phyloP scores from a whole-genome alignment of 768 basidiomycete genomes.

The Xanthoconium purpureum region DNA sequence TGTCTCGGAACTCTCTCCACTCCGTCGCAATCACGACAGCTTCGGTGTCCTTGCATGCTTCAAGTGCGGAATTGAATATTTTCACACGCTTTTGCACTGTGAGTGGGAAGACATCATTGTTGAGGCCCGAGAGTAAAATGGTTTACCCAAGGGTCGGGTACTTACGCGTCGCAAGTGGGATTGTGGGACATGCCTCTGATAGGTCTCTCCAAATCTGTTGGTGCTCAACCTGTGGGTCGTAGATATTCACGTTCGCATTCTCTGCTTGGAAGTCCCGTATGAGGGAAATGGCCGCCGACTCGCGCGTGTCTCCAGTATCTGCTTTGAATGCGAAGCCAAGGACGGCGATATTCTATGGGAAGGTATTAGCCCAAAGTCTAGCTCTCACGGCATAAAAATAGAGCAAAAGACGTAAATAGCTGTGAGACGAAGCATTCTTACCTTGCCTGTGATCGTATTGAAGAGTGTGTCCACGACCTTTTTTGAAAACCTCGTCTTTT shows the following conservation, averaged over 20 bases:
- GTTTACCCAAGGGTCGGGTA: neutral
- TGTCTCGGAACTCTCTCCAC: conserved; percentile 94
- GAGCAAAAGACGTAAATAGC: neutral
- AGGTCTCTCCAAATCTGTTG: conserved; percentile 87
- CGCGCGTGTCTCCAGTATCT: conserved; percentile 98
- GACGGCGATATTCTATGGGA: conserved; percentile 78
- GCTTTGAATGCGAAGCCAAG: conserved; percentile 99
- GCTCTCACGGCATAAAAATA: conserved; percentile 7
- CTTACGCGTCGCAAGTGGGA: conserved; percentile 66
- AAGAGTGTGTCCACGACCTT: conserved; percentile 96
- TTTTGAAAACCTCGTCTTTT: conserved; percentile 94
- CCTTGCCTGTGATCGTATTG: conserved; percentile 97
- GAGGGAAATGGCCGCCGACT: conserved; percentile 92
- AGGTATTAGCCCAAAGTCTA: conserved; percentile 3
- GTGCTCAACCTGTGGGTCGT: conserved; percentile 86
- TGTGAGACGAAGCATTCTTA: conserved; percentile 27
- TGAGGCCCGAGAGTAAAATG: neutral
- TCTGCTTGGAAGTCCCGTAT: conserved; percentile 92
- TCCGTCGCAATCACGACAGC: conserved; percentile 96
- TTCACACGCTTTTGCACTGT: conserved; percentile 87
- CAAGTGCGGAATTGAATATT: conserved; percentile 71
- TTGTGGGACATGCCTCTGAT: conserved; percentile 60
- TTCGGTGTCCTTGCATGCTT: conserved; percentile 86
- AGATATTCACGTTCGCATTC: conserved; percentile 81
- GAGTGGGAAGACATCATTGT: neutral